Conservation (phyloP, 805 yeast species). For the Metschnikowia matae region DNA sequence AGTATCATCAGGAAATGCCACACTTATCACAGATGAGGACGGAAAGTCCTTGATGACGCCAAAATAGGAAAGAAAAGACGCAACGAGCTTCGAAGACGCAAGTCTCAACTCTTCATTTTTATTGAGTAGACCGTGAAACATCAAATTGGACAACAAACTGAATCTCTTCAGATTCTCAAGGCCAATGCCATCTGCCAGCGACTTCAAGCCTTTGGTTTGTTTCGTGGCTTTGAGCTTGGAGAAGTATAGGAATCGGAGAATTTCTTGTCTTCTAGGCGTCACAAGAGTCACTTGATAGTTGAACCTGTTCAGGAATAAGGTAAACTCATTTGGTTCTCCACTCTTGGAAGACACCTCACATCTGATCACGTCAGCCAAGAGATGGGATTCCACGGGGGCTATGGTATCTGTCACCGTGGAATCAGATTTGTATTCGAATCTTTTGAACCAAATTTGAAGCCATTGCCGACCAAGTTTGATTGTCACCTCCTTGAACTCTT, state of each 20-base stretch:
- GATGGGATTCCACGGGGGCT: slow-evolving; percentile 33
- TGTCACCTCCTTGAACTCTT: slow-evolving; percentile 52
- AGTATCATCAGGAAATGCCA: slow-evolving; percentile 66
- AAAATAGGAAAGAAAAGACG: slow-evolving; percentile 58
- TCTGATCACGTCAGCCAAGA: slow-evolving; percentile 30
- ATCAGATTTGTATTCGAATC: slow-evolving; percentile 16
- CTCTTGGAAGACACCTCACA: slow-evolving; percentile 33
- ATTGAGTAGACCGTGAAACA: slow-evolving; percentile 65
- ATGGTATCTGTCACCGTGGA: slow-evolving; percentile 25
- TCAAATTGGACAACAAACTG: slow-evolving; percentile 60
- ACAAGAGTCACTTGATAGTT: slow-evolving; percentile 27
- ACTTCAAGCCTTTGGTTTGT: slow-evolving; percentile 22
- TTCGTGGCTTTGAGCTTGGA: slow-evolving; percentile 52
- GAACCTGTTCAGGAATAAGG: slow-evolving; percentile 25
- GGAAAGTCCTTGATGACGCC: slow-evolving; percentile 50
- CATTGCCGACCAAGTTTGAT: slow-evolving; percentile 67
- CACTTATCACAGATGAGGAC: slow-evolving; percentile 43
- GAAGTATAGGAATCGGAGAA: slow-evolving; percentile 66
- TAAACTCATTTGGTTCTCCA: slow-evolving; percentile 28
- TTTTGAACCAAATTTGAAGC: slow-evolving; percentile 46
- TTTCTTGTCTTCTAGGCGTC: slow-evolving; percentile 46
- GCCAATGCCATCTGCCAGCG: slow-evolving; percentile 42
- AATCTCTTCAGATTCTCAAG: slow-evolving; percentile 42
- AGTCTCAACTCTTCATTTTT: slow-evolving; percentile 54
- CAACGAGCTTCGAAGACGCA: slow-evolving; percentile 59